Evolutionary conservation across 1,139 yeast species (phyloP).

Genomic region (Pneumocystis wakefieldiae): DNA sequence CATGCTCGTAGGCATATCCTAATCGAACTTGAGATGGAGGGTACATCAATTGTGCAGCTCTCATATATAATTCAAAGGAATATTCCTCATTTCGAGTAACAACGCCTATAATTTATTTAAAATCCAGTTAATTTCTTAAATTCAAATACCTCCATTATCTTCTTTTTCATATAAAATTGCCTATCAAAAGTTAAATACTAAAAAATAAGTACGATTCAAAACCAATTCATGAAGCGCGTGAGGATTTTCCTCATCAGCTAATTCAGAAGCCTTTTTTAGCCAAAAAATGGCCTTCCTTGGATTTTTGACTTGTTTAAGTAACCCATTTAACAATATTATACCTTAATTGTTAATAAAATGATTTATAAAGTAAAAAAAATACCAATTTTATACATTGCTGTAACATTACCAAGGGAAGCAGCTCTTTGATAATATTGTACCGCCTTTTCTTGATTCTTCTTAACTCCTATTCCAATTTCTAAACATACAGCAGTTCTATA

Average conservation of each 20-base stretch:
- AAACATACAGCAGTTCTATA: constrained; percentile 54
- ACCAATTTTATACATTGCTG: constrained; percentile 53
- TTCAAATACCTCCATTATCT: constrained; percentile 16
- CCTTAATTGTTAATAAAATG: constrained; percentile 31
- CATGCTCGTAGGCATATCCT: constrained; percentile 78
- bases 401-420: constrained; percentile 40
- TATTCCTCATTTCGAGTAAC: constrained; percentile 16
- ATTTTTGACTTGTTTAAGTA: constrained; percentile 29
- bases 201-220: constrained; percentile 51
- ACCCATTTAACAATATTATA: constrained; percentile 43
- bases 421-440: constrained; percentile 41
- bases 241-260: constrained; percentile 32
- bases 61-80: constrained; percentile 56
- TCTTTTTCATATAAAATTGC: constrained; percentile 18
- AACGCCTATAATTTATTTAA: constrained; percentile 9
- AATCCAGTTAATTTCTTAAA: constrained; percentile 20
- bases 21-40: constrained; percentile 72
- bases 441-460: constrained; percentile 33
- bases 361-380: constrained; percentile 45
- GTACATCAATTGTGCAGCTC: constrained; percentile 64
- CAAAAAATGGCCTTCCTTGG: constrained; percentile 38
- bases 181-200: constrained; percentile 15
- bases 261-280: constrained; percentile 40
- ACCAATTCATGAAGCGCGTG: constrained; percentile 56
- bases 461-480: constrained; percentile 50